phyloP scores from a whole-genome alignment of 257 asterid species.

The Apocynum venetum region DNA sequence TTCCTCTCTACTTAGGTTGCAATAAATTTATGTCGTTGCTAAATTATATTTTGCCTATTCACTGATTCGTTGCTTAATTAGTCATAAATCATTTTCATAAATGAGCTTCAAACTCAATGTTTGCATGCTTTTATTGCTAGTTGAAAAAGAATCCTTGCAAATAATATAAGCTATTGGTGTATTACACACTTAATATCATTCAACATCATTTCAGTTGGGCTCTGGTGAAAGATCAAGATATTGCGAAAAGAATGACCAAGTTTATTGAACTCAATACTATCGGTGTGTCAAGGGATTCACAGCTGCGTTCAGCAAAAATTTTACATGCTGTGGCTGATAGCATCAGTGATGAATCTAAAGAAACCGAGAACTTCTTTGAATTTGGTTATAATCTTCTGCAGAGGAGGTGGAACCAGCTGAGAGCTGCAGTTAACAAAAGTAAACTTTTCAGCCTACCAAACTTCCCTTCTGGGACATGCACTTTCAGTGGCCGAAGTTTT shows the following conservation, averaged over 20 bases:
- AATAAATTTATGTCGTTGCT: too few species aligned
- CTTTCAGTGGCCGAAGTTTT: slow-evolving; percentile 52
- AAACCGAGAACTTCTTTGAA: slow-evolving; percentile 51
- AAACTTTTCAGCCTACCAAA: slow-evolving; percentile 60
- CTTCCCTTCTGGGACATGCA: slow-evolving; percentile 47
- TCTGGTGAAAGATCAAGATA: slow-evolving; percentile 63
- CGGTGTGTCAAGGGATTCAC: slow-evolving; percentile 94
- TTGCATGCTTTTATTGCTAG: too few species aligned
- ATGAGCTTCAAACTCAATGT: too few species aligned
- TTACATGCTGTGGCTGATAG: slow-evolving; percentile 52
- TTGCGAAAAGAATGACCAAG: slow-evolving; percentile 77
- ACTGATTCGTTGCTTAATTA: neutral
- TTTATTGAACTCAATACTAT: slow-evolving; percentile 70
- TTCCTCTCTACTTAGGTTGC: too few species aligned
- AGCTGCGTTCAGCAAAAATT: slow-evolving; percentile 81
- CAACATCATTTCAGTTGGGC: slow-evolving; percentile 88
- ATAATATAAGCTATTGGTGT: neutral
- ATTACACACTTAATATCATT: neutral
- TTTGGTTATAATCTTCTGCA: slow-evolving; percentile 47
- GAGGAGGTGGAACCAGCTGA: slow-evolving; percentile 69
- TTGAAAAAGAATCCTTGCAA: too few species aligned
- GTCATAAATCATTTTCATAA: too few species aligned
- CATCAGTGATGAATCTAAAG: slow-evolving; percentile 35
- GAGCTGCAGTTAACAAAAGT: slow-evolving; percentile 46
- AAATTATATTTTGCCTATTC: too few species aligned